Evolutionary conservation across 1,139 yeast genomes (phyloP), one percentile per base, ranked within the genome.

Genomic region (Debaryomycetaceae sp.): DNA sequence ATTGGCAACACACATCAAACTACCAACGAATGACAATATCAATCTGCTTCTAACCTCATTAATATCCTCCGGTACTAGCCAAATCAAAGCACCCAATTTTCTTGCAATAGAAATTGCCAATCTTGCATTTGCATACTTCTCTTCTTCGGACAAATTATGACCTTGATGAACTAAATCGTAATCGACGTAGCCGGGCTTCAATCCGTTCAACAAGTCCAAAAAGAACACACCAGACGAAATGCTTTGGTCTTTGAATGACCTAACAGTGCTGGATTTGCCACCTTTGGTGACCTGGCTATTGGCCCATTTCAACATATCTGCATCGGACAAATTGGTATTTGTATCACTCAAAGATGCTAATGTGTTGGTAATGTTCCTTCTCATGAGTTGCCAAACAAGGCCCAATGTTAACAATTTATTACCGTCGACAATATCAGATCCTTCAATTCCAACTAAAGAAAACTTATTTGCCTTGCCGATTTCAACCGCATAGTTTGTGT

Each of bases 11-110:
- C 70, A 68, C 99, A 93, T 93, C 67, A 93, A 81, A 48, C 97
- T 87, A 47, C 97, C 99, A 48, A 93, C 89, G 65, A 93, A 93
- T 1, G 99, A 90, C 63, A 91, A 80, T 46, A 93, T 87, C 71
- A 93, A 83, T 66, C 98, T 83, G 42, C 96, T 77, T 70, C 99
- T 86, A 38, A 95, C 97, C 70, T 91, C 98, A 57, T 85, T 88
- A 59, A 93, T 93, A 72, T 93, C 99, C 68, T 93, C 99, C n/a
- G 99, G 99, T 27, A 93, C 97, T 58, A 93, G 78, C 97, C 98
- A 93, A 58, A 93, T 93, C 64, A 95, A 81, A 38, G 97, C 99
- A 48, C 99, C 99, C 55, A 93, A 73, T 68, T 95, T 93, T 78
- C 99, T 87, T 34, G 99, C 99, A 61, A 93, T 93, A 2, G 99